These are phyloP conservation scores for Raddia guianensis DNA, from an alignment of 176 grass and related monocot species.

Conservation along the genomic window DNA sequence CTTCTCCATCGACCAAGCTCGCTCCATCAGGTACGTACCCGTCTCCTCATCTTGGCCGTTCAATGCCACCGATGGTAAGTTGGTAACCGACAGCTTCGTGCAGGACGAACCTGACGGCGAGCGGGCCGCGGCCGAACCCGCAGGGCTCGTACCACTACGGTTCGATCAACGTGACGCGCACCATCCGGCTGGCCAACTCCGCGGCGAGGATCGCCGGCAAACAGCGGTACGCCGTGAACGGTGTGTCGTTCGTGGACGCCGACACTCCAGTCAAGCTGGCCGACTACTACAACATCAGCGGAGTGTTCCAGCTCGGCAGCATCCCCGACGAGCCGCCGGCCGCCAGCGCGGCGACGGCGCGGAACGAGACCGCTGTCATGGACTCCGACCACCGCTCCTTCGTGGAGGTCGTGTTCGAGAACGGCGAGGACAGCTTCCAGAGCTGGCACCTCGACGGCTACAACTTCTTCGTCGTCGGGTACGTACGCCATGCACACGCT, in stretches of 20 bases:
- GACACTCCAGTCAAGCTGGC: slow-evolving; percentile 90
- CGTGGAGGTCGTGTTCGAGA: slow-evolving; percentile 79
- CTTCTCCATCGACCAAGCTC: slow-evolving; percentile 71
- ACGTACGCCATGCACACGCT: slow-evolving; percentile 30
- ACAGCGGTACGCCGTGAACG: slow-evolving; percentile 74
- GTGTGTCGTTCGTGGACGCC: slow-evolving; percentile 69
- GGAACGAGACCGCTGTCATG: slow-evolving; percentile 70
- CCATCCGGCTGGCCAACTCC: slow-evolving; percentile 69
- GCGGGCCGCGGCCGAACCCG: slow-evolving; percentile 86
- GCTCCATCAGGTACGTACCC: slow-evolving; percentile 53
- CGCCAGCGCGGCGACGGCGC: neutral
- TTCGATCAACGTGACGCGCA: slow-evolving; percentile 74
- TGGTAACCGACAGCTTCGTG: neutral
- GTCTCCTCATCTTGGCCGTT: neutral
- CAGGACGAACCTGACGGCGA: slow-evolving; percentile 88
- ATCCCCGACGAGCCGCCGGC: slow-evolving; percentile 54
- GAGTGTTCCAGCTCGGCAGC: slow-evolving; percentile 63
- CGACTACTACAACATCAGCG: slow-evolving; percentile 76
- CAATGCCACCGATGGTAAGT: neutral
- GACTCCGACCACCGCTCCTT: slow-evolving; percentile 72
- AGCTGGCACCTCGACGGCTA: slow-evolving; percentile 93
- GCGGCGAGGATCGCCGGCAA: slow-evolving; percentile 49
- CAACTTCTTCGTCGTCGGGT: slow-evolving; percentile 86
- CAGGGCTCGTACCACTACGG: slow-evolving; percentile 96
- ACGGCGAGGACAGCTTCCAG: slow-evolving; percentile 60